Conservation (phyloP, 2,329 filamentous ascomycete genomes). For the Corynespora cassiicola region DNA sequence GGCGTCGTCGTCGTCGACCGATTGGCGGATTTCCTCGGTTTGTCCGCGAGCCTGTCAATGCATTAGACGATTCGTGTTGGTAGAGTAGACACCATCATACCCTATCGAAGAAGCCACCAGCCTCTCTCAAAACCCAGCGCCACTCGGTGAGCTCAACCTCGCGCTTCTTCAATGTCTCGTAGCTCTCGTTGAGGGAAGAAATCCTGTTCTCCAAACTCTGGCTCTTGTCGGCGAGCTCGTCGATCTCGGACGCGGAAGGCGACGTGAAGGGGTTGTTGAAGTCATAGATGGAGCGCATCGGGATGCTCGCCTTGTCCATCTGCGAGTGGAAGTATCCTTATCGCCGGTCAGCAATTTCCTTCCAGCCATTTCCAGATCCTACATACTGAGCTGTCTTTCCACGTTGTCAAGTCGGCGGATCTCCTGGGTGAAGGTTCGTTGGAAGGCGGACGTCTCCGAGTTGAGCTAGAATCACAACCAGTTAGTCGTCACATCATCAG, state of each 20-base stretch:
- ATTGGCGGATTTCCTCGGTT: constrained; percentile 94
- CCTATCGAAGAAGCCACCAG: constrained; percentile 95
- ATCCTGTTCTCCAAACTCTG: constrained; percentile 92
- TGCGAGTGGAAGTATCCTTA: constrained; percentile 91
- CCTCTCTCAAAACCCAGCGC: constrained; percentile 96
- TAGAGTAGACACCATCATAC: constrained; percentile 31
- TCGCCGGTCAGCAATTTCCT: constrained; percentile 21
- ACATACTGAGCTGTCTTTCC: constrained; percentile 92
- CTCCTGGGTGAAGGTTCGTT: constrained; percentile 96
- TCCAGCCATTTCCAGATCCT: constrained; percentile 6
- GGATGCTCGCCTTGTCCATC: constrained; percentile 91
- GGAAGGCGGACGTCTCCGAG: constrained; percentile 89
- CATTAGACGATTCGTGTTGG: constrained; percentile 2
- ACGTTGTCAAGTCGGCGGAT: constrained; percentile 98
- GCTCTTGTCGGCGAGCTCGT: constrained; percentile 90
- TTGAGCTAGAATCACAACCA: constrained; percentile 72
- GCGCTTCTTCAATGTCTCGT: constrained; percentile 96
- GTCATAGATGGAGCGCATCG: constrained; percentile 88
- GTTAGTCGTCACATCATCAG: constrained; percentile 33
- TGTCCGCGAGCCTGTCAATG: constrained; percentile 77
- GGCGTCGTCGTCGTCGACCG: constrained; percentile 85
- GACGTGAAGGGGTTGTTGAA: constrained; percentile 86
- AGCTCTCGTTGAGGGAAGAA: constrained; percentile 92
- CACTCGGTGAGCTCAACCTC: constrained; percentile 97
- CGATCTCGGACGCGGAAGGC: constrained; percentile 92